Percentiles rank a stretch among this genome's conserved stretches.
These are phyloP conservation scores for Apiospora koreana DNA, from an alignment of 2,329 filamentous ascomycete genomes.

Conservation along the genomic window DNA sequence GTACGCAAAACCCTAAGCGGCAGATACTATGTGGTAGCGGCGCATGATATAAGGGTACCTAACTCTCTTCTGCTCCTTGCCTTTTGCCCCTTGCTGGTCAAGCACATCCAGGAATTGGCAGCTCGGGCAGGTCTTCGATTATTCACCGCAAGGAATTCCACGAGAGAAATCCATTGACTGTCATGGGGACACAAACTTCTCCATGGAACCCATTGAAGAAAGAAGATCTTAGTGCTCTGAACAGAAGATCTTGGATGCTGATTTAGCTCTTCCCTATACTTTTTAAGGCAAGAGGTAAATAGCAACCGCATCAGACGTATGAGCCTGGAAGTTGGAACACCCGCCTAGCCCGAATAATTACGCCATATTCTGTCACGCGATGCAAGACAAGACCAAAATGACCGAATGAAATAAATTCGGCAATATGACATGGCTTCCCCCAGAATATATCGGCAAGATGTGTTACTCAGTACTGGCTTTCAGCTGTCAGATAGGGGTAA, in stretches of 20 bases:
- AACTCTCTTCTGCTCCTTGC: background rate
- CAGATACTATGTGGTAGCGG: background rate
- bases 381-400: no score
- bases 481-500: no score
- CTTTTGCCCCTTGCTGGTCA: no score
- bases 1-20: background rate
- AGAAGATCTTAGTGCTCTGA: background rate
- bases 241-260: background rate
- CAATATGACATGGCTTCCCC: no score
- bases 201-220: no score
- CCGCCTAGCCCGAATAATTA: background rate
- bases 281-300: no score
- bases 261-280: background rate
- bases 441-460: no score
- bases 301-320: background rate
- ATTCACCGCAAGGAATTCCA: background rate
- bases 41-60: background rate
- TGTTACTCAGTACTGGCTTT: no score
- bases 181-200: background rate
- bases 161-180: background rate
- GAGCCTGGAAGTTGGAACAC: background rate
- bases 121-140: background rate
- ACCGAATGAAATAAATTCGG: no score
- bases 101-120: background rate
- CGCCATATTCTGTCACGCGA: no score